phyloP scores from a whole-genome alignment of 2,329 filamentous ascomycete genomes.

The Colletotrichum abscissum region DNA sequence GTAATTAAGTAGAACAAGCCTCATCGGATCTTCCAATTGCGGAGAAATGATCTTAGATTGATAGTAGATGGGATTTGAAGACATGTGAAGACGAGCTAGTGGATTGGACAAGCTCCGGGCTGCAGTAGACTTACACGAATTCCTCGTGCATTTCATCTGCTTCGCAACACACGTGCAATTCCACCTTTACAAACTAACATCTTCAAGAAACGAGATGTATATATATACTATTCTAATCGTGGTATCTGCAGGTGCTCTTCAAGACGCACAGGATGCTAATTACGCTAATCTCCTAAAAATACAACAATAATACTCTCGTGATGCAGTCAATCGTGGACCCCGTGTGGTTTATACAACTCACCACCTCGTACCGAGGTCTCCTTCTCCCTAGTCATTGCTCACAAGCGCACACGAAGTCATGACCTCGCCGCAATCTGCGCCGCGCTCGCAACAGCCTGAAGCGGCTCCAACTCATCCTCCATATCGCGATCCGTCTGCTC shows the following conservation, averaged over 20 bases:
- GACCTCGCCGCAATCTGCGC: conserved; percentile 7
- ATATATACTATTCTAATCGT: conserved; percentile 3
- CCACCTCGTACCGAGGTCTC: neutral
- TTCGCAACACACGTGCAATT: neutral
- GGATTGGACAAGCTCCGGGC: too few species aligned
- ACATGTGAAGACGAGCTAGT: conserved; percentile 18
- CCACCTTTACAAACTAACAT: neutral
- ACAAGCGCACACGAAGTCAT: neutral
- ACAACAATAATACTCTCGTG: conserved; percentile 4
- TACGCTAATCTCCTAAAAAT: neutral
- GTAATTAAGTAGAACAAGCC: neutral
- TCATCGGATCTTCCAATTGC: neutral
- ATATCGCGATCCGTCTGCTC: conserved; percentile 31
- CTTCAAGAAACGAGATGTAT: neutral
- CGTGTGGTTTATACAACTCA: neutral
- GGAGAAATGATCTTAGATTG: neutral
- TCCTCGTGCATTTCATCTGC: neutral
- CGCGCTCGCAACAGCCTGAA: conserved; percentile 33
- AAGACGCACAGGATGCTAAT: conserved; percentile 17
- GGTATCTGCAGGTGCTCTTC: conserved; percentile 17
- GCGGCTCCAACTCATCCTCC: conserved; percentile 36
- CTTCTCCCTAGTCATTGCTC: neutral
- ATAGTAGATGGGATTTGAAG: neutral
- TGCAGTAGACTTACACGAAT: neutral
- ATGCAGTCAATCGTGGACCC: neutral